Evolutionary conservation across 805 yeast genomes (phyloP).

Genomic region (Geotrichum ghanense): DNA sequence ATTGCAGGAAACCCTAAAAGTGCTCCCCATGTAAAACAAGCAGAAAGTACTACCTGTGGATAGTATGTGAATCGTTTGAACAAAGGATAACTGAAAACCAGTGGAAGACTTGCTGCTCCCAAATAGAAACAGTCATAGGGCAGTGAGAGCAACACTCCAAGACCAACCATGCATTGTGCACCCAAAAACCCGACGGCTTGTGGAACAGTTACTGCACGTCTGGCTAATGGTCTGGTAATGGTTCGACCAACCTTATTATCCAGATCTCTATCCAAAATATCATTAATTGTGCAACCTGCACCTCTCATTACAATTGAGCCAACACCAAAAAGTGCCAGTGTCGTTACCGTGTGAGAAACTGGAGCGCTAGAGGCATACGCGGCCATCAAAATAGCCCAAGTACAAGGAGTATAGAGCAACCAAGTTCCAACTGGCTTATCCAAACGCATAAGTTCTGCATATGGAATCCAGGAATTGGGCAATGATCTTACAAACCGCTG

Average conservation of each 20-base stretch:
- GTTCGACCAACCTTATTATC: slow-evolving; percentile 85
- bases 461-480: slow-evolving; percentile 72
- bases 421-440: slow-evolving; percentile 97
- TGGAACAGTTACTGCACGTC: slow-evolving; percentile 61
- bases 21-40: slow-evolving; percentile 92
- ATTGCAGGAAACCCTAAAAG: slow-evolving; percentile 92
- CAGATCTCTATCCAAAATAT: slow-evolving; percentile 69
- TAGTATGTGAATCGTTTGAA: slow-evolving; percentile 93
- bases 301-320: slow-evolving; percentile 94
- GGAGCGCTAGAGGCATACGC: slow-evolving; percentile 62
- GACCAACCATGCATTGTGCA: slow-evolving; percentile 64
- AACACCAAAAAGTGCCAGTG: slow-evolving; percentile 58
- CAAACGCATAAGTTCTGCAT: slow-evolving; percentile 80
- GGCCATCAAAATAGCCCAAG: slow-evolving; percentile 91
- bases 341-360: slow-evolving; percentile 44
- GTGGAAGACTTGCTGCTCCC: slow-evolving; percentile 69
- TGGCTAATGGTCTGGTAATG: slow-evolving; percentile 82
- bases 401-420: slow-evolving; percentile 69
- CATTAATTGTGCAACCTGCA: slow-evolving; percentile 95
- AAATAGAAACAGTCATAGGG: slow-evolving; percentile 75
- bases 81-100: slow-evolving; percentile 80
- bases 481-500: slow-evolving; percentile 28
- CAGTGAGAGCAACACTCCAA: slow-evolving; percentile 55
- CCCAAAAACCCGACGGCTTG: slow-evolving; percentile 64
- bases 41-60: slow-evolving; percentile 75